phyloP scores from a whole-genome alignment of 225 moss, liverwort and hornwort species.

The Marchantia paleacea region DNA sequence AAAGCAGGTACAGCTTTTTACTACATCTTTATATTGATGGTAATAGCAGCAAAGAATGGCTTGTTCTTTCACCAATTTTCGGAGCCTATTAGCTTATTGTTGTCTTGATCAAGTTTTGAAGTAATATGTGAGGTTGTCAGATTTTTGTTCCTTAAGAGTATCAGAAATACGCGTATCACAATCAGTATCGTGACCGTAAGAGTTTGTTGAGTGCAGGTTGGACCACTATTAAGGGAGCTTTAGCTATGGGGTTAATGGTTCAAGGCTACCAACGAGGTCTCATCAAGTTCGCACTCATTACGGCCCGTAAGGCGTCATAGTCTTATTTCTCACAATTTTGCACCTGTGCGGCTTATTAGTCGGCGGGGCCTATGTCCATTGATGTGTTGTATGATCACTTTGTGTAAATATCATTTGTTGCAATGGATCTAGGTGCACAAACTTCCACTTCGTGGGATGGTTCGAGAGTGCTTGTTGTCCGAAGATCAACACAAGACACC shows the following conservation, averaged over 20 bases:
- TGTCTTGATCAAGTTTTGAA: no score
- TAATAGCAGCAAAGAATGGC: no score
- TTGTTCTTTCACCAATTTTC: no score
- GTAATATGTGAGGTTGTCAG: no score
- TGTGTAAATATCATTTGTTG: neutral
- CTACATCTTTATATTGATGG: no score
- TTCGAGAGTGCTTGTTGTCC: no score
- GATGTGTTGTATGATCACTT: neutral
- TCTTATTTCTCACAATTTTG: conserved; percentile 9
- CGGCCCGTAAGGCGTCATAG: conserved; percentile 50
- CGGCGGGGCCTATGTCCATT: neutral
- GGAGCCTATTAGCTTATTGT: no score
- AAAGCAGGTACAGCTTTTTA: conserved; percentile 53
- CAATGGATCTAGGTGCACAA: neutral
- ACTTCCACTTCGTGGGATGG: neutral
- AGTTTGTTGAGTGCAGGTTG: conserved; percentile 44
- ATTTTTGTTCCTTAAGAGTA: no score
- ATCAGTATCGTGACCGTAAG: neutral
- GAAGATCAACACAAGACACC: no score
- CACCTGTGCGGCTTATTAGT: neutral
- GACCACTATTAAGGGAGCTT: conserved; percentile 85
- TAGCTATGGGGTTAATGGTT: conserved; percentile 90
- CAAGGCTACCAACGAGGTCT: conserved; percentile 91
- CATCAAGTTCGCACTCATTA: conserved; percentile 89
- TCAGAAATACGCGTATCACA: neutral